Conservation (phyloP, 75 land plant species). For the Larix kaempferi region DNA sequence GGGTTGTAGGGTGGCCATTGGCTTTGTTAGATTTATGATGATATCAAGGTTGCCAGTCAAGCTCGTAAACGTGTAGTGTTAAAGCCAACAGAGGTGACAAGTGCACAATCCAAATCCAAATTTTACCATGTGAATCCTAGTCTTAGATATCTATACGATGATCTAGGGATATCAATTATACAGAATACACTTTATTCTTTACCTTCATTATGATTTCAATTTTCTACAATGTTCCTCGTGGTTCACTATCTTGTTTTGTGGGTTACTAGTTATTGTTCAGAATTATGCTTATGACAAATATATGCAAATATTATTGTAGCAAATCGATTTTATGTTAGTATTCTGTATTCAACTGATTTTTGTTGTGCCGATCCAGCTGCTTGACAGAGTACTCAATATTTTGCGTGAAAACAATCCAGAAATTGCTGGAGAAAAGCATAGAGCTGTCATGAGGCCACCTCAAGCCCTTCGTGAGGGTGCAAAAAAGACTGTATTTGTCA, state of each 20-base stretch:
- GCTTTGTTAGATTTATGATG: no score
- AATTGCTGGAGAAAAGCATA: conserved; percentile 85
- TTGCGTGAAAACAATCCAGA: conserved; percentile 93
- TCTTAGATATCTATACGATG: no score
- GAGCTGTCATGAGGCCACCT: conserved; percentile 95
- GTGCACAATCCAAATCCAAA: no score
- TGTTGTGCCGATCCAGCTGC: conserved; percentile 44
- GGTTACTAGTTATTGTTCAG: not conserved
- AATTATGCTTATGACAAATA: not conserved
- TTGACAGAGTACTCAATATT: conserved; percentile 80
- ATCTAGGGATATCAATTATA: not conserved
- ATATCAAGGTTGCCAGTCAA: no score
- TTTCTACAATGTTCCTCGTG: no score
- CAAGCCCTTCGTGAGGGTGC: conserved; percentile 96
- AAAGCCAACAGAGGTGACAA: no score
- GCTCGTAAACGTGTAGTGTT: no score
- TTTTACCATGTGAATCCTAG: no score
- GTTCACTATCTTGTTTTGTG: not conserved
- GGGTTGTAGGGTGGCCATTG: no score
- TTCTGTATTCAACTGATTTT: not conserved
- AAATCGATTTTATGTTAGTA: not conserved
- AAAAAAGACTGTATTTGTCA: conserved; percentile 91
- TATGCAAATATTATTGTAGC: not conserved
- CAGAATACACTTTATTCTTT: not conserved
- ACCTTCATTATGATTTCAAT: no score